Conservation (phyloP, 768 basidiomycete genomes). For the Suillus lakei region DNA sequence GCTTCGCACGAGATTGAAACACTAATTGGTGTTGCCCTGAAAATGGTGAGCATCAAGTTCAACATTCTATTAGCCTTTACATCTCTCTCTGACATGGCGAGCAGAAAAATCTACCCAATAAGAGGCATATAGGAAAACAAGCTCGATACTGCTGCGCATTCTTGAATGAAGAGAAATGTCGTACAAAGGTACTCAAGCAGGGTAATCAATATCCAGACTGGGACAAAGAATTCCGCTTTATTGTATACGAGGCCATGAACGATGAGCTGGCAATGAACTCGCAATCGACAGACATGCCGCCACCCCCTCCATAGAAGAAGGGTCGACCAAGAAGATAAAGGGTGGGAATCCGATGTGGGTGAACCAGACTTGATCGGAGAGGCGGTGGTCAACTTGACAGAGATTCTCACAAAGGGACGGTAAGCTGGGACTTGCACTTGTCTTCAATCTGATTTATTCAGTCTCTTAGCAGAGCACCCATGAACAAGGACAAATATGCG, state of each 20-base stretch:
- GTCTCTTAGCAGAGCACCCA: constrained; percentile 66
- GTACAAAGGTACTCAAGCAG: constrained; percentile 92
- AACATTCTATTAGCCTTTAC: constrained; percentile 2
- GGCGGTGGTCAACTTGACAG: constrained; percentile 82
- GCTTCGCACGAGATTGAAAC: constrained; percentile 85
- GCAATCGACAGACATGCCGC: constrained; percentile 53
- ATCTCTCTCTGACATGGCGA: constrained; percentile 25
- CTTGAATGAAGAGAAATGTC: constrained; percentile 80
- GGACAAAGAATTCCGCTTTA: constrained; percentile 97
- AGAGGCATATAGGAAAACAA: constrained; percentile 94
- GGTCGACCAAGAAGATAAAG: constrained; percentile 55
- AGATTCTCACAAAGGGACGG: constrained; percentile 93
- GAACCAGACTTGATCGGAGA: constrained; percentile 98
- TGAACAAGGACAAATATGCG: constrained; percentile 89
- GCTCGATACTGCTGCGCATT: constrained; percentile 90
- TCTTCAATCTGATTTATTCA: constrained; percentile 18
- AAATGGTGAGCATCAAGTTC: constrained; percentile 70
- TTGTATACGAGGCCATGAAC: constrained; percentile 76
- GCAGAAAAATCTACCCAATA: constrained; percentile 89
- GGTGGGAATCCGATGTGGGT: constrained; percentile 77
- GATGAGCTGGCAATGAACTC: constrained; percentile 52
- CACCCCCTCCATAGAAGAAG: constrained; percentile 67
- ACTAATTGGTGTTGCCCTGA: constrained; percentile 89
- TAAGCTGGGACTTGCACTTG: constrained; percentile 42
- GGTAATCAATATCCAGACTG: constrained; percentile 99